Evolutionary conservation across 225 moss, liverwort and hornwort species (phyloP).

Genomic region (Bryoerythrophyllum caledonicum): DNA sequence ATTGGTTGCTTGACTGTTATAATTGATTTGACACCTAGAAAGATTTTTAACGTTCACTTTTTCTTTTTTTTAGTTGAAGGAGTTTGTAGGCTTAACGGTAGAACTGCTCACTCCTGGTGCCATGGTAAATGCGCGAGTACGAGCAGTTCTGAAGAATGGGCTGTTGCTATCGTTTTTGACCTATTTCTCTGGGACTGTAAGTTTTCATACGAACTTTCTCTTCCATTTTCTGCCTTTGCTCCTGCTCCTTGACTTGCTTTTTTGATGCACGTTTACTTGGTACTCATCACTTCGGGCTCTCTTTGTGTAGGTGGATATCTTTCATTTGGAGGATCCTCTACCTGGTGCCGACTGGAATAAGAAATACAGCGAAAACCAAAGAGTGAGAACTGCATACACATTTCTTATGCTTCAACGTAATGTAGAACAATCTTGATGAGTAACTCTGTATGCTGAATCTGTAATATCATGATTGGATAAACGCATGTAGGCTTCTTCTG

Average conservation of each 20-base stretch:
- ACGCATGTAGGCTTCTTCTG: not conserved
- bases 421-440: slow-evolving; percentile 11
- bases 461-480: not conserved
- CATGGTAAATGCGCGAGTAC: slow-evolving; percentile 85
- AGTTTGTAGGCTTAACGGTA: slow-evolving; percentile 76
- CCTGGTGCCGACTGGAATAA: slow-evolving; percentile 71
- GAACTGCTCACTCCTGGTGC: slow-evolving; percentile 84
- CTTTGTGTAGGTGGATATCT: slow-evolving; percentile 76
- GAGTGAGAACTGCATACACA: slow-evolving; percentile 50
- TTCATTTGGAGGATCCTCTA: slow-evolving; percentile 80
- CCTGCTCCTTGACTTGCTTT: slow-evolving; percentile 12
- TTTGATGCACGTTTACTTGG: not conserved
- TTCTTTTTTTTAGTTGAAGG: slow-evolving; percentile 62
- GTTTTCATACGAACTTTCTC: slow-evolving; percentile 1
- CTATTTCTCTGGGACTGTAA: slow-evolving; percentile 92
- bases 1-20: not conserved
- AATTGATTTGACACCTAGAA: not conserved
- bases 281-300: slow-evolving; percentile 1
- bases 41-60: not conserved
- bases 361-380: slow-evolving; percentile 73
- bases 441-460: not conserved
- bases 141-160: slow-evolving; percentile 76
- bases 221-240: slow-evolving; percentile 7
- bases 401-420: not conserved
- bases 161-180: slow-evolving; percentile 92